These are phyloP conservation scores for Coccomyxa sp. DNA, from an alignment of 139 green algal genomes.

Conservation along the genomic window DNA sequence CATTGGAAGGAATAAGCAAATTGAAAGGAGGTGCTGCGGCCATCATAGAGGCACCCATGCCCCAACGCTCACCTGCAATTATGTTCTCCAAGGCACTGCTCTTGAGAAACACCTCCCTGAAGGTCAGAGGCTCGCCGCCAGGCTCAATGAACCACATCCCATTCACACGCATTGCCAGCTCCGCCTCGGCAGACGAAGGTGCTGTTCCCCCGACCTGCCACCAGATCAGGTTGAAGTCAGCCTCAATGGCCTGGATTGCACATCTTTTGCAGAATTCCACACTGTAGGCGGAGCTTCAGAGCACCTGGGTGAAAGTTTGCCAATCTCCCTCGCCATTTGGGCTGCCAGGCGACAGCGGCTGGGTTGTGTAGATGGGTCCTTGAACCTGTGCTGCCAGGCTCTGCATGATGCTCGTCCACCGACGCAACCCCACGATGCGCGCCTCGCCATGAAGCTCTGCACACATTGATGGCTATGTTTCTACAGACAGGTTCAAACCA, in stretches of 20 bases:
- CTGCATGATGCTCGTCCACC: not conserved
- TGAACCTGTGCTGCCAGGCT: not conserved
- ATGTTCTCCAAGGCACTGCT: constrained; percentile 23
- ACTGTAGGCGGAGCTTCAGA: not conserved
- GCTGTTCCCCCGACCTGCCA: not conserved
- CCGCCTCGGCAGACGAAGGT: not conserved
- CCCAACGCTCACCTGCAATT: constrained; percentile 6
- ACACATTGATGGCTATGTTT: not conserved
- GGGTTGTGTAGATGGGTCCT: not conserved
- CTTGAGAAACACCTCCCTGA: constrained; percentile 26
- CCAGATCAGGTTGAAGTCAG: not conserved
- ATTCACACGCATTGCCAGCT: not conserved
- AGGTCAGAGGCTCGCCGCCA: constrained; percentile 14
- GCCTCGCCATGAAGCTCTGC: not conserved
- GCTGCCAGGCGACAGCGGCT: too few species aligned
- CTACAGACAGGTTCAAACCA: not conserved
- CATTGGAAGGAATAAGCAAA: too few species aligned
- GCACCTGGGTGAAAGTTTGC: not conserved
- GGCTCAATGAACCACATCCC: not conserved
- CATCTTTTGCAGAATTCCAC: not conserved
- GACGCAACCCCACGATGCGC: not conserved
- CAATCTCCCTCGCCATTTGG: not conserved
- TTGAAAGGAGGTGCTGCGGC: too few species aligned
- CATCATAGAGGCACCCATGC: too few species aligned
- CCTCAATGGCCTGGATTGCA: not conserved